Evolutionary conservation across 1,139 yeast species (phyloP), one percentile per base, ranked within the genome.

Genomic region (Chernovozyma aurita): DNA sequence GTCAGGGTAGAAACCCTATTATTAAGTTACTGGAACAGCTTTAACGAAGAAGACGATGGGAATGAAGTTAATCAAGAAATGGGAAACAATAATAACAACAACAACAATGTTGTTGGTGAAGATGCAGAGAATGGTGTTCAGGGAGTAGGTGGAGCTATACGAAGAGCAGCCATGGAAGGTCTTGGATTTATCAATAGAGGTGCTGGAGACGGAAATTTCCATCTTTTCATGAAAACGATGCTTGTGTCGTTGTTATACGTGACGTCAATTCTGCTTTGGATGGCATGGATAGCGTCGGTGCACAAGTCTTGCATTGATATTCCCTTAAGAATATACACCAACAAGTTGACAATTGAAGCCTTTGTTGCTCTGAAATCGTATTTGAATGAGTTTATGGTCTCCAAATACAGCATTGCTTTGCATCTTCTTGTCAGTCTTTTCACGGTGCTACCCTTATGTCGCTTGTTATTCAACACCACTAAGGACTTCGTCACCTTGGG

Each of bases 241-340:
- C 7, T 18, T 21, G 32, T 18, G n/a, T 7, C 22, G 9, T 20
- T 20, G 8, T 20, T 20, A 9, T 20, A 20, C 22, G 22, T 20
- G 6, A 20, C 22, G 9, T 20, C 32, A 11, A 6, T 27, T 4
- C 30, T 18, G 8, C 27, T 32, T 15, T 39, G 35, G 36, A 24
- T 32, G 25, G 27, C 46, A 12, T 54, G 65, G 64, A 42, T 51
- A 3, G 30, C 41, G 4, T 34, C 47, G 11, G 46, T 54, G 7
- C 68, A 63, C 37, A 45, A 47, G 14, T 42, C 49, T 27, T 56
- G 57, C 31, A 46, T 61, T 21, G 63, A 59, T 36, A 38, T 52
- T 11, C 63, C 65, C 9, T 38, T 50, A 5, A 43, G 47, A 20
- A 20, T 20, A 7, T 20, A 20, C 22, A 20, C 22, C 9, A 20